Evolutionary conservation across 768 basidiomycete species (phyloP), one percentile per base, ranked within the genome.

Genomic region (Tricholoma flavovirens): DNA sequence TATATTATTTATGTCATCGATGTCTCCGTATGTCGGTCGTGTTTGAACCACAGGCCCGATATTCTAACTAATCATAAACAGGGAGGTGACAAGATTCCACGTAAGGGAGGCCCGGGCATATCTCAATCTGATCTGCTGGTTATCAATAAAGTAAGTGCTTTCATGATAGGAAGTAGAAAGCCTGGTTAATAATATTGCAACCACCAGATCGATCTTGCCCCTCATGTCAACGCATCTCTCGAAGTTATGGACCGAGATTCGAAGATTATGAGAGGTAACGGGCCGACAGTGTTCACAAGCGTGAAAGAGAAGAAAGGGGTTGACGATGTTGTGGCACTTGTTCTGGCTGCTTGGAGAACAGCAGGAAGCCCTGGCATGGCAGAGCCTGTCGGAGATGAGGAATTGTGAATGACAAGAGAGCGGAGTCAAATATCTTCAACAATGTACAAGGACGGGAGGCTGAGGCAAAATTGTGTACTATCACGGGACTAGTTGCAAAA

Each of bases 71-170:
- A 12, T 53, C 14, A 30, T 29, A 19, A 48, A 30, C 59, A 90
- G 88, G 96, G 97, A 9, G 96, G 96, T 0, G 96, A 99, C 73
- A 99, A 99, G 73, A 95, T 99, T 60, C 97, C 97, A 19, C 80
- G 96, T 21, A 99, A 99, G 75, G 96, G 97, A 4, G 97, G 96
- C 1, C 97, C 96, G 1, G 97, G 96, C 9, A 98, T 99, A 62
- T 94, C 93, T 1, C 90, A 94, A 66, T 96, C 93, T 1, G 97
- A 98, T 73, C 75, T 99, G 10, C 75, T 99, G 53, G 84, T 99
- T 22, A 84, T 98, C 63, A 98, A 98, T 77, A 99, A 99, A 81
- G 95, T 87, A 33, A 51, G 68, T 54, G 40, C 29, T 48, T 45
- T 11, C 15, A 17, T 4, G 15, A 30, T 14, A 4, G 26, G 17